Base-by-base conservation (phyloP, 2,329 filamentous ascomycete species). In the Diaporthe capsici region DNA sequence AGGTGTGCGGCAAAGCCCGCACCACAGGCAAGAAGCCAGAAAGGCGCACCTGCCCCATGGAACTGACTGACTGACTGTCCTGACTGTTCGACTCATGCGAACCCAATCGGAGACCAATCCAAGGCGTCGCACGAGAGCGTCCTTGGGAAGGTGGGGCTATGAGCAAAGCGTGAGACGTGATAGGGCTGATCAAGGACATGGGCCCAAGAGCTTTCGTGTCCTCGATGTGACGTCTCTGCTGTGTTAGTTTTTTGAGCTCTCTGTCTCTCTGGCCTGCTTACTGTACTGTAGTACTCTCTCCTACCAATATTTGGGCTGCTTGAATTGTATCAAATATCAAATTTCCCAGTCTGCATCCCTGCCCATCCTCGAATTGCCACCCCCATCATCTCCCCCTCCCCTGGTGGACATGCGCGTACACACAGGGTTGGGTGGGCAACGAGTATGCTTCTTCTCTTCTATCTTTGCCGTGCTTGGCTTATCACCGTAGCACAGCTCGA, bases 81-180 rank as follows among this genome's bases (percentile, higher is more conserved):
- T 15, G 20, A 22, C 39, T n/a, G 61, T 47, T 61, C 61, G 47
- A 53, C 47, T 53, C 47, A 20, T 68, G 47, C 31, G 65, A 42
- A 31, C 34, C 65, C 65, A 70, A 70, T 55, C 65, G 65, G 65
- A 70, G 65, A 53, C 34, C 13, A 53, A 68, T 42, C 65, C 65
- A 55, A 37, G 13, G 8, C 31, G 44, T 68, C 28, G 63, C 63
- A 68, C 63, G 47, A 68, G 63, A 28, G 63, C 63, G 28, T 53
- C 28, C 63, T 39, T 51, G 63, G 44, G 22, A 53, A 20, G 34
- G 65, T 55, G 65, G 65, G 34, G 31, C 44, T 22, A n/a, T 51
- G 13, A 28, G 3, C 22, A 55, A 55, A 70, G 13, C 65, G 15
- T 42, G 65, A 70, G 65, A 55, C 65, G 47, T 70, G 65, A 70